Conservation (phyloP, 306 rosid genomes). For the Cotoneaster glaucophyllus region DNA sequence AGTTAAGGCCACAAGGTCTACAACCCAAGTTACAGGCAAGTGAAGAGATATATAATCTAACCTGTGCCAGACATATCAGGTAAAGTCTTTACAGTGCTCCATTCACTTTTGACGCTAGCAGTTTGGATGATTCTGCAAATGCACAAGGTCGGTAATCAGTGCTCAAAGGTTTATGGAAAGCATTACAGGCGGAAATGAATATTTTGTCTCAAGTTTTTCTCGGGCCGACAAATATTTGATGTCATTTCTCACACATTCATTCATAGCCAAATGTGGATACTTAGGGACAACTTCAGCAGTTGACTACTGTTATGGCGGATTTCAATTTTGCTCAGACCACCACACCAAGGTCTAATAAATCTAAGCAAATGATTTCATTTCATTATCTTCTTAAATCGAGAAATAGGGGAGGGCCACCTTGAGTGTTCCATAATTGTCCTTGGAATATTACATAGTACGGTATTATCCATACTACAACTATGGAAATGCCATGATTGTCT, state of each 20-base stretch:
- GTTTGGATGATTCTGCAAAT: conserved; percentile 87
- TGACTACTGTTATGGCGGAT: background rate
- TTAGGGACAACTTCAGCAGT: background rate
- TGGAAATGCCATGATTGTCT: background rate
- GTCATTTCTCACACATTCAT: background rate
- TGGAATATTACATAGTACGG: background rate
- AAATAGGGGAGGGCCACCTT: background rate
- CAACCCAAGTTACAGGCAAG: background rate
- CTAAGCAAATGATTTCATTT: background rate
- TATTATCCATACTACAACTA: background rate
- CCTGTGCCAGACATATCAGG: conserved; percentile 99
- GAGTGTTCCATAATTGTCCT: background rate
- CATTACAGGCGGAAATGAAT: background rate
- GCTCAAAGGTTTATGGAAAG: background rate
- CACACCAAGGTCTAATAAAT: background rate
- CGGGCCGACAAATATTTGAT: background rate
- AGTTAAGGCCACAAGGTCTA: background rate
- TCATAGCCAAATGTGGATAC: background rate
- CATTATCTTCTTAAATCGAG: background rate
- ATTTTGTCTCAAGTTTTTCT: background rate
- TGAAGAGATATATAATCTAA: conserved; percentile 35
- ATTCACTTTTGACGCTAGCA: conserved; percentile 87
- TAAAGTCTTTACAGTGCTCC: conserved; percentile 85
- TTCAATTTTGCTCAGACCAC: background rate
- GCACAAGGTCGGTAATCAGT: conserved; percentile 23